Base-by-base conservation (phyloP, 2,329 filamentous ascomycete species). In the Ophiostoma himal-ulmi region DNA sequence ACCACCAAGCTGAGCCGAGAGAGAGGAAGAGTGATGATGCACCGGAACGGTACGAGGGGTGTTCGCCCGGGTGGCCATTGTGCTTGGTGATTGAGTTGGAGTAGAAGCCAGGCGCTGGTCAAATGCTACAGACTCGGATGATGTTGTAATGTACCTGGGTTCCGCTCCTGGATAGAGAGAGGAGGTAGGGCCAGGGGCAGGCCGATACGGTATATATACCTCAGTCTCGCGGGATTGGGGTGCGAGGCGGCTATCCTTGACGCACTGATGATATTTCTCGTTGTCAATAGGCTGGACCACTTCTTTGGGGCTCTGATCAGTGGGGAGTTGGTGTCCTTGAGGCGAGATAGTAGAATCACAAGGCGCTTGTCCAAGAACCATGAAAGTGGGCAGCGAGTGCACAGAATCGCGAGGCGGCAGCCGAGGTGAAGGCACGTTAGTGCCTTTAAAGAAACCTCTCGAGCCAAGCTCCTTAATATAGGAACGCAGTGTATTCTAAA, bases 401-500 rank as follows among this genome's bases (percentile, higher is more conserved):
- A 73, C 67, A 44, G 70, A 39, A 37, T 72, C 70, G 67, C 70
- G 67, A 76, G 75, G 69, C 77, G 78, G 70, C 41, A 81, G 80
- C 73, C 84, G 83, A 11, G 67, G 68, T 36, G 70, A 79, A 0
- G 85, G 83, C 14, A 81, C 81, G 44, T 78, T 77, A 36, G 81
- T 82, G 30, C 80, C 81, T 54, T 81, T 80, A 14, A 79, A 76
- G n/a, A 78, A 77, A 48, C 80, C 79, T 70, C 83, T 80, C 57
- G 85, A 82, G 73, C 87, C 84, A 72, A 89, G 82, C 75, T 87
- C 84, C 48, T 85, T 84, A 60, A 89, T 87, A 75, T 89, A 88
- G 26, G 86, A 85, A 72, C 85, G 82, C 34, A 88, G 78, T 11
- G 88, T 81, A 73, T 88, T 85, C 87, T 89, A 71, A 70, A n/a